These are phyloP conservation scores for Gymnopus androsaceus DNA, from an alignment of 1,284 basidiomycete species.

Conservation along the genomic window DNA sequence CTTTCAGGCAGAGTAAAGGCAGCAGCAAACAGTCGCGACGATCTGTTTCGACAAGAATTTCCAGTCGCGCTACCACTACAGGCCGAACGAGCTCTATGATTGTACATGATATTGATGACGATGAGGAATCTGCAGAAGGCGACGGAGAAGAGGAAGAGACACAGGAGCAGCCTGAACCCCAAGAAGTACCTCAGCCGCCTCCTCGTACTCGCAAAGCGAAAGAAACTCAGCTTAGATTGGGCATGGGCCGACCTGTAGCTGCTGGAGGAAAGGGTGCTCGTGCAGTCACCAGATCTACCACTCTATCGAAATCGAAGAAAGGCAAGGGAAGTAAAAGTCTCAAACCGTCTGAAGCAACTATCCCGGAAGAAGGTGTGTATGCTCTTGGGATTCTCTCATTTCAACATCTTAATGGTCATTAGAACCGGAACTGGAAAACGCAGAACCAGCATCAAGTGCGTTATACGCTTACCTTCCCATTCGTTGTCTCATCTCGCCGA, in stretches of 20 bases:
- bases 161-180: conserved; percentile 20
- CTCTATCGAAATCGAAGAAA: conserved; percentile 48
- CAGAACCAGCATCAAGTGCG: conserved; percentile 17
- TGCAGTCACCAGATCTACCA: conserved; percentile 58
- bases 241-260: conserved; percentile 67
- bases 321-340: conserved; percentile 50
- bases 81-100: conserved; percentile 46
- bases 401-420: conserved; percentile 33
- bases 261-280: conserved; percentile 67
- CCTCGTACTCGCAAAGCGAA: conserved; percentile 66
- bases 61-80: conserved; percentile 35
- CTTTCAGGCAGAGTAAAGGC: conserved; percentile 27
- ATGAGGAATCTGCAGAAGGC: conserved; percentile 34
- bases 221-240: conserved; percentile 66
- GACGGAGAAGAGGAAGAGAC: not conserved
- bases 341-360: conserved; percentile 56
- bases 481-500: not conserved
- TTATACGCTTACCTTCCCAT: not conserved
- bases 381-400: conserved; percentile 4
- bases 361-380: conserved; percentile 60
- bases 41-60: conserved; percentile 44
- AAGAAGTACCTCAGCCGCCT: conserved; percentile 27
- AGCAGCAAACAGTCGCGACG: conserved; percentile 31
- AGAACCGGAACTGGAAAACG: conserved; percentile 22
- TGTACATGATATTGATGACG: conserved; percentile 52